These are phyloP conservation scores for Tricholoma bakamatsutake DNA, from an alignment of 768 basidiomycete genomes.

Conservation along the genomic window DNA sequence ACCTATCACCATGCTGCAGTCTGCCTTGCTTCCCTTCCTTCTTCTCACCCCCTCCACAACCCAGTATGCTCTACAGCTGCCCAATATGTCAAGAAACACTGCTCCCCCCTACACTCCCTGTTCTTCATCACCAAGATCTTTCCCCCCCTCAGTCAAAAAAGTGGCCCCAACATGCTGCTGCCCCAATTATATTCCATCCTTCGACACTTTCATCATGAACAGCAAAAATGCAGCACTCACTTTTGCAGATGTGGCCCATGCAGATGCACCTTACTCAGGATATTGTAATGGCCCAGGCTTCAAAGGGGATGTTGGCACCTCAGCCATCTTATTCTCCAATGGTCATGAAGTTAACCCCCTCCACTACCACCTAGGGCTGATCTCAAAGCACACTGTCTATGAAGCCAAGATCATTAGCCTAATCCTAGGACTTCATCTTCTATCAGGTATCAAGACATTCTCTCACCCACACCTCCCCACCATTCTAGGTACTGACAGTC, in stretches of 20 bases:
- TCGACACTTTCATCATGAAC: background rate
- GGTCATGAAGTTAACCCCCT: background rate
- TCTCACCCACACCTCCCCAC: background rate
- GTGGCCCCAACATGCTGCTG: background rate
- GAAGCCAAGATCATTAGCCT: conserved; percentile 7
- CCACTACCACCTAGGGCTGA: background rate
- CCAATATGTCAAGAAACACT: background rate
- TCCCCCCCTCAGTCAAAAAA: background rate
- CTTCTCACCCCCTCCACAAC: no score
- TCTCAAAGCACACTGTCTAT: conserved; percentile 1
- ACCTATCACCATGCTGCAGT: no score
- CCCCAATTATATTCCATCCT: conserved; percentile 1
- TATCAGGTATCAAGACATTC: background rate
- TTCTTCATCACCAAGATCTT: background rate
- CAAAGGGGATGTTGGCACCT: conserved; percentile 4
- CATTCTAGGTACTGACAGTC: conserved; percentile 8
- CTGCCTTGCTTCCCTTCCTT: no score
- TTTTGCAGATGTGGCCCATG: background rate
- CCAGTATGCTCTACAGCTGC: background rate
- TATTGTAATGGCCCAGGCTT: conserved; percentile 7
- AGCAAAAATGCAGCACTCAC: background rate
- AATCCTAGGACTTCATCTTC: conserved; percentile 4
- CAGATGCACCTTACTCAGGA: background rate
- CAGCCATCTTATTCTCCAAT: background rate
- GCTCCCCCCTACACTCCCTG: conserved; percentile 6